phyloP scores from a whole-genome alignment of 2,329 filamentous ascomycete species.

The Colletotrichum sp. region DNA sequence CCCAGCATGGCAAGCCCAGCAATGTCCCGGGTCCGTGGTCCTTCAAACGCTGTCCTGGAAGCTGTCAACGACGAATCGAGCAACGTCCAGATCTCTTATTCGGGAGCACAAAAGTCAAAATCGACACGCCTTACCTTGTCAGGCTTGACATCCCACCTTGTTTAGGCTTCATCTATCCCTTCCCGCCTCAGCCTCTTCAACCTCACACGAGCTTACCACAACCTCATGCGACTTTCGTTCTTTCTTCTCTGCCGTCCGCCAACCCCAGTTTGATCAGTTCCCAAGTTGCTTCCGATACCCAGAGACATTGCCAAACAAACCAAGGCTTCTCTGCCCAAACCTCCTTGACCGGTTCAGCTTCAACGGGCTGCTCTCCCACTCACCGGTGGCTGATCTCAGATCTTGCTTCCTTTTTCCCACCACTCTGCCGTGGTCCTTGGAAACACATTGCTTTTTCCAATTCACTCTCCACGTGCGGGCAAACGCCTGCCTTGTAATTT shows the following conservation, averaged over 20 bases:
- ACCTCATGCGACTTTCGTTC: background rate
- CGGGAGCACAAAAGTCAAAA: constrained; percentile 20
- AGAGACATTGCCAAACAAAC: background rate
- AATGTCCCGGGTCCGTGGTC: constrained; percentile 4
- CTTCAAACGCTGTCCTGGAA: constrained; percentile 8
- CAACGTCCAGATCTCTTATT: constrained; percentile 18
- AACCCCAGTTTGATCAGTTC: background rate
- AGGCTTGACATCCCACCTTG: constrained; percentile 15
- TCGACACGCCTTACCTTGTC: constrained; percentile 16
- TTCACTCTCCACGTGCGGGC: background rate
- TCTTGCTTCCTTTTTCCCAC: background rate
- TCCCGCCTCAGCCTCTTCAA: constrained; percentile 16
- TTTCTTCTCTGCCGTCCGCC: background rate
- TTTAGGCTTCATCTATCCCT: background rate
- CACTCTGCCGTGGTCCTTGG: background rate
- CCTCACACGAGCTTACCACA: background rate
- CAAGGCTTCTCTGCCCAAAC: background rate
- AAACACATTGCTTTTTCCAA: background rate
- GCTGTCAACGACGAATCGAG: constrained; percentile 21
- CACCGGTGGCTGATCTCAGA: background rate
- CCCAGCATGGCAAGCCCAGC: constrained; percentile 1
- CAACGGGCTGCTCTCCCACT: background rate
- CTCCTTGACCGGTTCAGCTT: background rate
- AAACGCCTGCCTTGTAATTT: background rate
- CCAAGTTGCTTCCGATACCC: too few species aligned